phyloP scores from a whole-genome alignment of 106 monocot species.

The Dendrobium catenatum region DNA sequence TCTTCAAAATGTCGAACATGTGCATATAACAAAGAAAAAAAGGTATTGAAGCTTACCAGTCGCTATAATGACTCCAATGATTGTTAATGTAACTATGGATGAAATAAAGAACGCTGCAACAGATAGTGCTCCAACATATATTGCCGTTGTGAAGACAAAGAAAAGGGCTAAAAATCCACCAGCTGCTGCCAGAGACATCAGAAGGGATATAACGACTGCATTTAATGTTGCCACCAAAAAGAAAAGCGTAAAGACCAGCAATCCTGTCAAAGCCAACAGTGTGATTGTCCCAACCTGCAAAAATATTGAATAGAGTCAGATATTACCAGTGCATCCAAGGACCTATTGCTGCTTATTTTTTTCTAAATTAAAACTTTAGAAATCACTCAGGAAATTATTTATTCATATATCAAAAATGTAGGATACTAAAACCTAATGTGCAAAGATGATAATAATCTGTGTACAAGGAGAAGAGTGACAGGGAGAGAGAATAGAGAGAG shows the following conservation, averaged over 20 bases:
- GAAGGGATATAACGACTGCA: slow-evolving; percentile 59
- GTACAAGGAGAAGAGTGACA: too few relatives aligned
- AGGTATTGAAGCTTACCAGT: slow-evolving; percentile 33
- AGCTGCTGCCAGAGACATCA: slow-evolving; percentile 86
- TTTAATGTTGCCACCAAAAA: slow-evolving; percentile 63
- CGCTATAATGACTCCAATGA: slow-evolving; percentile 46
- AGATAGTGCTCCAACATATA: slow-evolving; percentile 77
- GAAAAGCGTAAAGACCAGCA: slow-evolving; percentile 61
- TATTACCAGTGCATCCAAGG: background rate
- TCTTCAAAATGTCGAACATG: background rate
- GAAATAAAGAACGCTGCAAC: slow-evolving; percentile 70
- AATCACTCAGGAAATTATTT: background rate
- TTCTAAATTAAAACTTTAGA: slow-evolving; percentile 2
- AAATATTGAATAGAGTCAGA: background rate
- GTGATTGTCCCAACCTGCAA: slow-evolving; percentile 79
- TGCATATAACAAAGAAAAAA: background rate
- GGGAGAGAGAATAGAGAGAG: background rate
- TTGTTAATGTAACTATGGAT: slow-evolving; percentile 33
- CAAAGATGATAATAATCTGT: background rate
- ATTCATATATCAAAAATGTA: background rate
- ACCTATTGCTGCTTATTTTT: background rate
- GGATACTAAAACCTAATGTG: background rate
- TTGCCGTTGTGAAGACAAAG: slow-evolving; percentile 56
- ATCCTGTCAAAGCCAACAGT: slow-evolving; percentile 52
- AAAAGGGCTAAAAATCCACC: slow-evolving; percentile 85